A percentile compares a stretch with the other conserved stretches of the same genome.
phyloP scores from a whole-genome alignment of 2,329 filamentous ascomycete species.

The Penicillium fuscoglaucum region DNA sequence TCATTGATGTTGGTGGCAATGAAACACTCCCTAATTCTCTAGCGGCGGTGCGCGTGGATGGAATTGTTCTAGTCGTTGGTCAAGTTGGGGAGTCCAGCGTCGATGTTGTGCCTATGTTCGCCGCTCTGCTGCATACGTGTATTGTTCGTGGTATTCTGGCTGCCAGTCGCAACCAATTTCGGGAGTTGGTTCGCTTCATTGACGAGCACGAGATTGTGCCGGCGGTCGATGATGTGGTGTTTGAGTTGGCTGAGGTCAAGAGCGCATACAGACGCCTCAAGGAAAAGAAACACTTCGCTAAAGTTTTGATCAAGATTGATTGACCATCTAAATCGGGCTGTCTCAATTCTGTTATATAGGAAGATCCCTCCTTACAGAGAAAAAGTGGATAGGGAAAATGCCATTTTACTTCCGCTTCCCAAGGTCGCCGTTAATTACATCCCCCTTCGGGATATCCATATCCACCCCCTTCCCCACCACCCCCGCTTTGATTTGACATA shows the following conservation, averaged over 20 bases:
- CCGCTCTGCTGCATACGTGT: slow-evolving; percentile 27
- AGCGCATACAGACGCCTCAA: slow-evolving; percentile 36
- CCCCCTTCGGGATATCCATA: too few relatives aligned
- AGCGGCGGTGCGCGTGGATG: slow-evolving; percentile 1
- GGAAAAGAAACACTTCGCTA: slow-evolving; percentile 41
- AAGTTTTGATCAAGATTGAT: slow-evolving; percentile 36
- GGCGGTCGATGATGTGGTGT: slow-evolving; percentile 33
- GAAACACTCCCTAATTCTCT: slow-evolving; percentile 1
- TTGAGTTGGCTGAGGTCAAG: slow-evolving; percentile 34
- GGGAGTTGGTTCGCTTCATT: slow-evolving; percentile 33
- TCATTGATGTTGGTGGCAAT: neutral
- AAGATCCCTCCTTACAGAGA: too few relatives aligned
- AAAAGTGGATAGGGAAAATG: too few relatives aligned
- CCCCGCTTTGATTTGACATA: neutral
- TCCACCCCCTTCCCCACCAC: too few relatives aligned
- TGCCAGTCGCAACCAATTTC: slow-evolving; percentile 31
- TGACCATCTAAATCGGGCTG: neutral
- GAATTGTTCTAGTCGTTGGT: neutral
- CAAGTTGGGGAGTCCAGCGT: neutral
- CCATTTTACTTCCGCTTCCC: too few relatives aligned
- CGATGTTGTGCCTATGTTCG: slow-evolving; percentile 11
- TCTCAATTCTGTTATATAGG: neutral
- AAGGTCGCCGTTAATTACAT: too few relatives aligned
- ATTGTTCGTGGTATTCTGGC: slow-evolving; percentile 33
- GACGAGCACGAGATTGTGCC: slow-evolving; percentile 36